phyloP scores from a whole-genome alignment of 306 rosid species.

The Arachis hypogaea region DNA sequence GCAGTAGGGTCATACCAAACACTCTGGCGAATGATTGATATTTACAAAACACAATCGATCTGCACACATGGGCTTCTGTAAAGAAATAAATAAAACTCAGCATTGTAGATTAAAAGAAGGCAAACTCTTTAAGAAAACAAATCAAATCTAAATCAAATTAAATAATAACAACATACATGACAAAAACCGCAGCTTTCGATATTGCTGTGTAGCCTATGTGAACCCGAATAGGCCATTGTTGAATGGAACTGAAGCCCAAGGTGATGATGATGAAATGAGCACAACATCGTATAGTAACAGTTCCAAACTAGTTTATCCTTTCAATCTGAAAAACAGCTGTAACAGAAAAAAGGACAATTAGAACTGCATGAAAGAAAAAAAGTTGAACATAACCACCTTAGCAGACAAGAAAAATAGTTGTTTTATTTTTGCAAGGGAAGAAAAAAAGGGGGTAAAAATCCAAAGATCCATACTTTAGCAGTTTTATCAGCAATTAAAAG shows the following conservation, averaged over 20 bases:
- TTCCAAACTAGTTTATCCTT: conserved; percentile 11
- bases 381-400: background rate
- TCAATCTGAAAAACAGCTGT: background rate
- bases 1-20: conserved; percentile 56
- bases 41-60: conserved; percentile 52
- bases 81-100: conserved; percentile 24
- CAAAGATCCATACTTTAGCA: conserved; percentile 12
- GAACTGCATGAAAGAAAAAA: conserved; percentile 34
- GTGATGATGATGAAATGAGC: conserved; percentile 34
- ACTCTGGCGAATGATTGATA: conserved; percentile 47
- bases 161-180: conserved; percentile 52
- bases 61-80: conserved; percentile 46
- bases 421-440: background rate
- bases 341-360: background rate
- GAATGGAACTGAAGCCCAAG: conserved; percentile 40
- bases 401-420: background rate
- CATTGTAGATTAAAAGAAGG: background rate
- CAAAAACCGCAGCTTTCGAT: conserved; percentile 44
- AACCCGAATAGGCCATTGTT: conserved; percentile 57
- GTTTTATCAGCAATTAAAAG: conserved; percentile 6
- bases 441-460: background rate
- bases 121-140: background rate
- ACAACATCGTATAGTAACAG: conserved; percentile 25
- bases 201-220: conserved; percentile 37
- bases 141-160: conserved; percentile 16